Evolutionary conservation across 108 stramenopile species (phyloP).

Genomic region (Cyclotella cryptica): DNA sequence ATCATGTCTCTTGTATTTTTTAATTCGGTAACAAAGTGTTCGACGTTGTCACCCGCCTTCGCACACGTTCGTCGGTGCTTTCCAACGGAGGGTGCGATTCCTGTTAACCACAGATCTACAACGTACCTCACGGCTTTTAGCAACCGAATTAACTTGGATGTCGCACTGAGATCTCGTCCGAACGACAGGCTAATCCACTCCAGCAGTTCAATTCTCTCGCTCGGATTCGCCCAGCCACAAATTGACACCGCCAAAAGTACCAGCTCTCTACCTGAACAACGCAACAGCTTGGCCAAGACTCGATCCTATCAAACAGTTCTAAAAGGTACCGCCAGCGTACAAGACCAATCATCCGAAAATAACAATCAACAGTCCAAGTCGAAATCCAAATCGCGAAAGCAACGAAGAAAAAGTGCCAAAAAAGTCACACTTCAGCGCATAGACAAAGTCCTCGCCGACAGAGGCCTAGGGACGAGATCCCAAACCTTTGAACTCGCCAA

Average conservation of each 20-base stretch:
- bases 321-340: background rate
- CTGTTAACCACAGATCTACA: too few relatives aligned
- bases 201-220: too few relatives aligned
- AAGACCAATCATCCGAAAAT: background rate
- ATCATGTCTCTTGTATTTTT: background rate
- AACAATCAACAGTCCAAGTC: background rate
- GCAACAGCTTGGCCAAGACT: background rate
- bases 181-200: too few relatives aligned
- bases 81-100: too few relatives aligned
- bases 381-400: slow-evolving; percentile 25
- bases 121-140: too few relatives aligned
- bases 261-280: background rate
- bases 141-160: too few relatives aligned
- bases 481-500: slow-evolving; percentile 72
- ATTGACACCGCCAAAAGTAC: background rate
- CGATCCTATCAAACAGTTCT: background rate
- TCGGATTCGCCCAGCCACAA: too few relatives aligned
- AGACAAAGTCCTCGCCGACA: slow-evolving; percentile 83
- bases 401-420: slow-evolving; percentile 15
- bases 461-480: slow-evolving; percentile 72
- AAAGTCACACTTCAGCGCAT: slow-evolving; percentile 57
- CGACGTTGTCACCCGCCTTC: background rate
- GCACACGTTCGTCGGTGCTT: background rate
- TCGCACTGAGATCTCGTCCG: too few relatives aligned
- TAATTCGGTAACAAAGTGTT: background rate